Conservation (phyloP, 495 filamentous ascomycete species). For the Aspergillus diversus region DNA sequence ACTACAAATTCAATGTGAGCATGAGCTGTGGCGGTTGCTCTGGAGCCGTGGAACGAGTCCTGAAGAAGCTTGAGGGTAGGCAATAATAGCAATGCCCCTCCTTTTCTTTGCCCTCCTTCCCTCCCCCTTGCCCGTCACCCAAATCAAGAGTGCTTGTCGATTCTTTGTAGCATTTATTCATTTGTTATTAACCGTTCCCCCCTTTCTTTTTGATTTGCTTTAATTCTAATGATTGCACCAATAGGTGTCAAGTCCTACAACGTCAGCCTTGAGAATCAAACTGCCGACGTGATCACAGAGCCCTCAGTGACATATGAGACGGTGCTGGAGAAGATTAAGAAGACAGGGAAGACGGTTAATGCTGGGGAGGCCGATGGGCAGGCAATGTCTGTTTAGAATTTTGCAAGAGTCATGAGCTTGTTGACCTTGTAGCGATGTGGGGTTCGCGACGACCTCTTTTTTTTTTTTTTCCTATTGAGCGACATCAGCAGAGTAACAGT, state of each 20-base stretch:
- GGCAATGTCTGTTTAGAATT: slow-evolving; percentile 36
- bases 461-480: neutral
- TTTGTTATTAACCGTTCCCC: too few species aligned
- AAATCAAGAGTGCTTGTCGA: neutral
- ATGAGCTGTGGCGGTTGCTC: slow-evolving; percentile 75
- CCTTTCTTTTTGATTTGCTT: too few species aligned
- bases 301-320: slow-evolving; percentile 70
- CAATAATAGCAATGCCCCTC: slow-evolving; percentile 14
- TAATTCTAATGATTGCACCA: neutral
- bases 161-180: too few species aligned
- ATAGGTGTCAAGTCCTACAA: slow-evolving; percentile 85
- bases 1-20: slow-evolving; percentile 70
- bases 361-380: slow-evolving; percentile 65
- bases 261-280: slow-evolving; percentile 83
- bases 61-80: slow-evolving; percentile 90
- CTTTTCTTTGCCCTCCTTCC: slow-evolving; percentile 1
- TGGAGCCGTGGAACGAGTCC: slow-evolving; percentile 80
- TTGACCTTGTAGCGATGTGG: neutral
- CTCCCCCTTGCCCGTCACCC: neutral
- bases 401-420: neutral
- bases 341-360: slow-evolving; percentile 92
- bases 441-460: neutral
- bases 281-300: slow-evolving; percentile 71
- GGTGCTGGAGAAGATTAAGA: slow-evolving; percentile 86
- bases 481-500: neutral